Evolutionary conservation across 768 basidiomycete species (phyloP).

Genomic region (Suillus cothurnatus): DNA sequence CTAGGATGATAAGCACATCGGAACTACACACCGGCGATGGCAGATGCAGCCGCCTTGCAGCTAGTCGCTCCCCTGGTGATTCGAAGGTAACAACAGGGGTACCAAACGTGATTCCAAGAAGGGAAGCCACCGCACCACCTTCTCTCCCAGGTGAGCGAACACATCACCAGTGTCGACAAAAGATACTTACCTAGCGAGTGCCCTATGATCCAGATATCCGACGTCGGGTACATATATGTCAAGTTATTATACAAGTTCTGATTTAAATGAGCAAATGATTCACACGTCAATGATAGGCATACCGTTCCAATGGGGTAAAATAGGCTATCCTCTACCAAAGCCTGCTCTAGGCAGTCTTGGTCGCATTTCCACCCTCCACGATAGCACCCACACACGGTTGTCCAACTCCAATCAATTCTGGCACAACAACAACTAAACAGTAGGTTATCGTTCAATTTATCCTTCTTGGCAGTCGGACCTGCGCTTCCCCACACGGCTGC

Average conservation of each 20-base stretch:
- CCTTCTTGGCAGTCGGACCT: slow-evolving; percentile 86
- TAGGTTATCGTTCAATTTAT: slow-evolving; percentile 92
- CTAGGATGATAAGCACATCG: slow-evolving; percentile 2
- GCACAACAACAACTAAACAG: slow-evolving; percentile 97
- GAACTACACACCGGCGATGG: slow-evolving; percentile 68
- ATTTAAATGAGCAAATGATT: neutral
- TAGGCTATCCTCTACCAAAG: slow-evolving; percentile 75
- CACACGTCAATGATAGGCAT: slow-evolving; percentile 31
- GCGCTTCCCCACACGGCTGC: slow-evolving; percentile 70
- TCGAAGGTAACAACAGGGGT: slow-evolving; percentile 87
- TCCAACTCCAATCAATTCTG: slow-evolving; percentile 89
- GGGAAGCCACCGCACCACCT: slow-evolving; percentile 71
- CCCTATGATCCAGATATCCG: slow-evolving; percentile 87
- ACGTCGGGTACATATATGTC: slow-evolving; percentile 87
- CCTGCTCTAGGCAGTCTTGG: slow-evolving; percentile 71
- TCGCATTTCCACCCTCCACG: slow-evolving; percentile 81
- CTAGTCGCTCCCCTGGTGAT: slow-evolving; percentile 83
- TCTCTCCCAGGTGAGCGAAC: slow-evolving; percentile 30
- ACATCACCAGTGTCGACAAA: slow-evolving; percentile 18
- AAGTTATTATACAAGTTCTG: slow-evolving; percentile 92
- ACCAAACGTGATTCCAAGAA: slow-evolving; percentile 89
- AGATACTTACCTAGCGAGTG: slow-evolving; percentile 62
- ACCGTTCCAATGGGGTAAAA: slow-evolving; percentile 93
- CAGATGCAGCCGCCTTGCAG: slow-evolving; percentile 79
- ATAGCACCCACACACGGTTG: slow-evolving; percentile 90